Evolutionary conservation across 768 basidiomycete species (phyloP).

Genomic region (Arthromyces matolae): DNA sequence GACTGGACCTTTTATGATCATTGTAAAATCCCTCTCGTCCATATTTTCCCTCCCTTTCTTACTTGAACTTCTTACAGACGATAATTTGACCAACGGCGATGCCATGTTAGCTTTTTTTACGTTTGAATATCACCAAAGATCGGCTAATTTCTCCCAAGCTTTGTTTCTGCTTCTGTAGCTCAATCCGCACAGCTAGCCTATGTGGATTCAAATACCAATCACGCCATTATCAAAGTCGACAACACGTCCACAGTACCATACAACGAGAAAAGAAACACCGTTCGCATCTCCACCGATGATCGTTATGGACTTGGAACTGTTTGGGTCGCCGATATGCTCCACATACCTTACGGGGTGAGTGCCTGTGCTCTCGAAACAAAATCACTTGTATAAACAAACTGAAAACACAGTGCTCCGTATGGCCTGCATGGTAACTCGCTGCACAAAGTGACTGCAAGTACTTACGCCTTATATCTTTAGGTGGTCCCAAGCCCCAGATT

Average conservation of each 20-base stretch:
- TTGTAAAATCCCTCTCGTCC: constrained; percentile 34
- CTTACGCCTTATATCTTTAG: constrained; percentile 12
- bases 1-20: constrained; percentile 63
- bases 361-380: no score
- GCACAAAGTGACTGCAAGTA: background rate
- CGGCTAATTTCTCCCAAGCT: constrained; percentile 30
- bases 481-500: constrained; percentile 53
- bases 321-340: constrained; percentile 62
- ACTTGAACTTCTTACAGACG: constrained; percentile 35
- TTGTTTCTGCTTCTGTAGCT: constrained; percentile 45
- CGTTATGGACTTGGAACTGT: constrained; percentile 55
- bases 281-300: constrained; percentile 59
- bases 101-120: constrained; percentile 35
- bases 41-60: background rate
- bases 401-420: constrained; percentile 60
- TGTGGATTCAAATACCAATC: constrained; percentile 58
- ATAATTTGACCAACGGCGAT: constrained; percentile 70
- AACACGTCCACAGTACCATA: constrained; percentile 52
- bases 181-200: constrained; percentile 51
- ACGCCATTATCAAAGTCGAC: constrained; percentile 76
- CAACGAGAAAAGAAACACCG: constrained; percentile 61
- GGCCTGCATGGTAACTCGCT: constrained; percentile 53
- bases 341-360: constrained; percentile 61
- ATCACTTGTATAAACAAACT: no score
- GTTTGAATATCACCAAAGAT: background rate